Evolutionary conservation across 176 grass and related monocot species (phyloP).

Genomic region (Avena atlantica): DNA sequence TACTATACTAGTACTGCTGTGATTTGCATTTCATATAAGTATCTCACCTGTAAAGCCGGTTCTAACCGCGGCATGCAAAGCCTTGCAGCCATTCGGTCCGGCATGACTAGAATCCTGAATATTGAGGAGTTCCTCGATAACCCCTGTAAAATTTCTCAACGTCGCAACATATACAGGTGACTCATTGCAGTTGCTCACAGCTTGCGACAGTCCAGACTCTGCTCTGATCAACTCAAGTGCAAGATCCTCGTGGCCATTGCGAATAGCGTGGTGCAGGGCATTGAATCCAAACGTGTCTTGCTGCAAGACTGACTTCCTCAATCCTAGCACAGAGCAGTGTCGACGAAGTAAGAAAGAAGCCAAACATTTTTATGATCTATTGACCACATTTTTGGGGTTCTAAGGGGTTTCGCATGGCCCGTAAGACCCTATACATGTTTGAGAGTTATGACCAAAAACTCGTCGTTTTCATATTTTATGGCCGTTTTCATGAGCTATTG

Average conservation of each 20-base stretch:
- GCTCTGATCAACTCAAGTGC: background rate
- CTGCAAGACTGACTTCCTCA: background rate
- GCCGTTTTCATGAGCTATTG: too few relatives aligned
- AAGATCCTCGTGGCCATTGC: background rate
- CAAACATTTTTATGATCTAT: too few relatives aligned
- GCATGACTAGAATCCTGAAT: background rate
- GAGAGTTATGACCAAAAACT: too few relatives aligned
- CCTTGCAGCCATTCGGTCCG: background rate
- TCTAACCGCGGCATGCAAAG: background rate
- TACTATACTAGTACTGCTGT: too few relatives aligned
- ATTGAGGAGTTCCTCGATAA: background rate
- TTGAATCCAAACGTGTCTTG: conserved; percentile 5
- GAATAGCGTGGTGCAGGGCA: conserved; percentile 10
- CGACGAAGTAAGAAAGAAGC: too few relatives aligned
- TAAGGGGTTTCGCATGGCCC: too few relatives aligned
- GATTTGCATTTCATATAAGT: too few relatives aligned
- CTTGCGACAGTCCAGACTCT: background rate
- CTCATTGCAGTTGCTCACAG: background rate
- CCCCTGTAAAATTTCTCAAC: background rate
- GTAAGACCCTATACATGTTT: too few relatives aligned
- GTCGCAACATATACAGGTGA: conserved; percentile 36
- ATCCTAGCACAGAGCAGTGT: too few relatives aligned
- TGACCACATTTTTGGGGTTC: too few relatives aligned
- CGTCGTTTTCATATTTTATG: too few relatives aligned
- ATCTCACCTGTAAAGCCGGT: background rate